Conservation (phyloP, 768 basidiomycete genomes). For the Asterophora parasitica region DNA sequence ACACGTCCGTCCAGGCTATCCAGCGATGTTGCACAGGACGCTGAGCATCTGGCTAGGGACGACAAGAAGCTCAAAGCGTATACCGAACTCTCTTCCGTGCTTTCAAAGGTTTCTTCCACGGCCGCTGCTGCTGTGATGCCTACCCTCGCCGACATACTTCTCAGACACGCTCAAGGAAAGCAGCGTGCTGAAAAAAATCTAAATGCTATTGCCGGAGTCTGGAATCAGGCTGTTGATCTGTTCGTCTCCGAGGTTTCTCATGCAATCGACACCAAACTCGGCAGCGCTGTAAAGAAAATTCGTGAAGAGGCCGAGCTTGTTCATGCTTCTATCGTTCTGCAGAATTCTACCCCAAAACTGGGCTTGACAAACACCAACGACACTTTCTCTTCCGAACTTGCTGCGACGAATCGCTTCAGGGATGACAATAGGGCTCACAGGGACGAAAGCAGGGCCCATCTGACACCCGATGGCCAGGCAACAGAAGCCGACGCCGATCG, state of each 20-base stretch:
- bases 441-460: background rate
- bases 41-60: slow-evolving; percentile 37
- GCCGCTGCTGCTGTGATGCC: slow-evolving; percentile 40
- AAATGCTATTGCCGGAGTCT: slow-evolving; percentile 37
- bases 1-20: slow-evolving; percentile 32
- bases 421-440: background rate
- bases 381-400: background rate
- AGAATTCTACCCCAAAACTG: background rate
- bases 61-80: slow-evolving; percentile 45
- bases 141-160: slow-evolving; percentile 40
- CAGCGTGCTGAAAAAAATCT: slow-evolving; percentile 35
- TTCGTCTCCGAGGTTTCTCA: slow-evolving; percentile 37
- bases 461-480: background rate
- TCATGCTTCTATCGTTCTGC: background rate
- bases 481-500: slow-evolving; percentile 3
- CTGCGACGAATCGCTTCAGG: background rate
- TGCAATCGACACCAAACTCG: slow-evolving; percentile 29
- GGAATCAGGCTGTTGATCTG: slow-evolving; percentile 41
- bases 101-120: slow-evolving; percentile 39
- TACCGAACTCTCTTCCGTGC: slow-evolving; percentile 41
- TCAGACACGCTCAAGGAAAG: slow-evolving; percentile 38
- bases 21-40: slow-evolving; percentile 39
- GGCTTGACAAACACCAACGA: slow-evolving; percentile 2
- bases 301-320: slow-evolving; percentile 15
- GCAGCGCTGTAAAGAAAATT: slow-evolving; percentile 29